Base-by-base conservation (phyloP, 306 rosid species). In the Sphenostylis stenocarpa region DNA sequence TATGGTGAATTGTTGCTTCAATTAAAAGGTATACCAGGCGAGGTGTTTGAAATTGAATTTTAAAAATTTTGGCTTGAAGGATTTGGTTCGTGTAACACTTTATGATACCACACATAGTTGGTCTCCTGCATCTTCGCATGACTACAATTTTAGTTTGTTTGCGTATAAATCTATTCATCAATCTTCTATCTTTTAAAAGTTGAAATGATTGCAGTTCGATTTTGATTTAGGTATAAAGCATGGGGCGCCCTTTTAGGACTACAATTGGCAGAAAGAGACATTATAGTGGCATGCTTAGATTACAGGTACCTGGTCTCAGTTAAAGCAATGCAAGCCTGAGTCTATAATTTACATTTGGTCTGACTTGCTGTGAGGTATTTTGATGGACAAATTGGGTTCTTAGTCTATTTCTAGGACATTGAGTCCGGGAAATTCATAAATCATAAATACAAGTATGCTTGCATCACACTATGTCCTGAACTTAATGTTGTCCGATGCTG, bases 191-290 rank as follows among this genome's bases (percentile, higher is more conserved):
- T 62, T 41, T 51, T 71, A 36, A 70, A 72, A 57, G 13, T 38
- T 76, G 76, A 80, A 76, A 67, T 81, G 76, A 83, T 57, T 61
- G 34, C 38, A 1, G 21, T 74, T 84, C 83, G 57, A n/a, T 79
- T 77, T 63, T 80, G 76, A 67, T 84, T 80, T 66, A 96, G 99
- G 90, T 87, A 96, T 76, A 96, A 96, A 90, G 98, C 99, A 49
- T 96, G 99, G 98, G 99, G 99, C 70, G 80, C 97, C 67, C 88
- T 96, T 80, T 84, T 93, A 81, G 99, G 98, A 77, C 76, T 89
- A 47, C 94, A 86, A 80, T 85, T 96, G 83, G 98, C 96, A 56
- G 96, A 96, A 84, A 87, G 97, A 86, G 95, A 82, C 77, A 83
- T 96, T 75, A 85, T 96, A 6, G 99, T 96, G 80, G 99, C 99